These are phyloP conservation scores for Fusarium citri DNA, from an alignment of 2,329 filamentous ascomycete species.

Conservation along the genomic window DNA sequence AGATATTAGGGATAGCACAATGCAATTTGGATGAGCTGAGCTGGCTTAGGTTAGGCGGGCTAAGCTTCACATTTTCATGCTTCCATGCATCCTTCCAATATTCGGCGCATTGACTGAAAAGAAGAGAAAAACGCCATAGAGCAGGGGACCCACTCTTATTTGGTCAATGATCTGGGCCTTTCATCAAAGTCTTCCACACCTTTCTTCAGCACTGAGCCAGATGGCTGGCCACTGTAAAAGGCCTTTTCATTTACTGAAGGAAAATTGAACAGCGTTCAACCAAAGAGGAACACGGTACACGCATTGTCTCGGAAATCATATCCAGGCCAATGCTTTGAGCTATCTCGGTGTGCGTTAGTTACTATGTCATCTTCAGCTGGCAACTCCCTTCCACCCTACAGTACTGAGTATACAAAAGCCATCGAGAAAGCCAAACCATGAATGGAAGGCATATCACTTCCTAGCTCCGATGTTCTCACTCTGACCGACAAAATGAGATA, in stretches of 20 bases:
- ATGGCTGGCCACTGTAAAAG: background rate
- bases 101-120: constrained; percentile 21
- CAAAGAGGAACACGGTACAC: background rate
- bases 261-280: background rate
- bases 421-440: constrained; percentile 8
- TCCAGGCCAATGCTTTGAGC: constrained; percentile 28
- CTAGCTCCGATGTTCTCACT: constrained; percentile 23
- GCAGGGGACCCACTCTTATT: constrained; percentile 3
- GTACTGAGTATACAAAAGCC: background rate
- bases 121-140: constrained; percentile 13
- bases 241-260: background rate
- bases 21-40: constrained; percentile 11
- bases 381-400: constrained; percentile 6
- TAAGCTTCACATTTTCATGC: constrained; percentile 24
- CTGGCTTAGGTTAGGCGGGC: background rate
- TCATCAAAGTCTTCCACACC: background rate
- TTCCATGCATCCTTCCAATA: constrained; percentile 37
- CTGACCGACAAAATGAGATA: constrained; percentile 39
- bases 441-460: constrained; percentile 13
- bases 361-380: background rate
- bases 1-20: constrained; percentile 19
- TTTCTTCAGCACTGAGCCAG: background rate
- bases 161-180: constrained; percentile 6
- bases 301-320: background rate
- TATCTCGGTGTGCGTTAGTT: constrained; percentile 1